Percentiles rank a stretch among this genome's conserved stretches.
phyloP scores from a whole-genome alignment of 139 green algal genomes.

The Chlorella sp. region DNA sequence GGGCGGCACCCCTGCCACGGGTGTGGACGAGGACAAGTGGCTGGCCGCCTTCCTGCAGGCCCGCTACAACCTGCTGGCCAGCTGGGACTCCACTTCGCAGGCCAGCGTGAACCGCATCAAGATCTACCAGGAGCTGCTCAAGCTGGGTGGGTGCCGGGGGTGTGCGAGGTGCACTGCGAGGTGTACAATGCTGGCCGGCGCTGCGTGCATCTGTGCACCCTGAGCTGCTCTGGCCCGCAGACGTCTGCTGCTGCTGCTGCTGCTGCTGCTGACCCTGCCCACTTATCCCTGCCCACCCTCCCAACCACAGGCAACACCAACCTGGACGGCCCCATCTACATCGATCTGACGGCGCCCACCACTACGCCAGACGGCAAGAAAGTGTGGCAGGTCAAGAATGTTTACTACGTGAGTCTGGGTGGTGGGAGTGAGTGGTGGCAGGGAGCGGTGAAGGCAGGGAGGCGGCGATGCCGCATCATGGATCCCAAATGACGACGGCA shows the following conservation, averaged over 20 bases:
- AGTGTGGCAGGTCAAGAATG: slow-evolving; percentile 36
- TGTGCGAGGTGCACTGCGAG: too few relatives aligned
- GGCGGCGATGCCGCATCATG: too few relatives aligned
- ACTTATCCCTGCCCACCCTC: background rate
- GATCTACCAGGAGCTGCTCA: slow-evolving; percentile 35
- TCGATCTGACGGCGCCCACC: slow-evolving; percentile 25
- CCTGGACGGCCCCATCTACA: slow-evolving; percentile 48
- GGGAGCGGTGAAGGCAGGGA: too few relatives aligned
- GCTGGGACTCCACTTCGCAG: background rate
- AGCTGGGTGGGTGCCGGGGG: background rate
- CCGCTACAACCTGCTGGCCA: slow-evolving; percentile 15
- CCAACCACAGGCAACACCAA: slow-evolving; percentile 25
- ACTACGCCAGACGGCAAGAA: background rate
- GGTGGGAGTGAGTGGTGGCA: too few relatives aligned
- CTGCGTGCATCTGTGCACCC: too few relatives aligned
- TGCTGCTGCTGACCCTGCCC: background rate
- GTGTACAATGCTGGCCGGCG: too few relatives aligned
- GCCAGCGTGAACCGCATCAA: slow-evolving; percentile 18
- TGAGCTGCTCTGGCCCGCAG: too few relatives aligned
- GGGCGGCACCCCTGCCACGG: slow-evolving; percentile 31
- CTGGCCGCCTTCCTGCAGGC: slow-evolving; percentile 37
- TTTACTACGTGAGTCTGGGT: slow-evolving; percentile 27
- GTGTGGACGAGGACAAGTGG: slow-evolving; percentile 43
- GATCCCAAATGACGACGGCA: too few relatives aligned
- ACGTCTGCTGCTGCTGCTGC: background rate